Percentiles rank a stretch among this genome's conserved stretches.
Conservation (phyloP, 1,139 yeast genomes). For the Wickerhamomyces sp. region DNA sequence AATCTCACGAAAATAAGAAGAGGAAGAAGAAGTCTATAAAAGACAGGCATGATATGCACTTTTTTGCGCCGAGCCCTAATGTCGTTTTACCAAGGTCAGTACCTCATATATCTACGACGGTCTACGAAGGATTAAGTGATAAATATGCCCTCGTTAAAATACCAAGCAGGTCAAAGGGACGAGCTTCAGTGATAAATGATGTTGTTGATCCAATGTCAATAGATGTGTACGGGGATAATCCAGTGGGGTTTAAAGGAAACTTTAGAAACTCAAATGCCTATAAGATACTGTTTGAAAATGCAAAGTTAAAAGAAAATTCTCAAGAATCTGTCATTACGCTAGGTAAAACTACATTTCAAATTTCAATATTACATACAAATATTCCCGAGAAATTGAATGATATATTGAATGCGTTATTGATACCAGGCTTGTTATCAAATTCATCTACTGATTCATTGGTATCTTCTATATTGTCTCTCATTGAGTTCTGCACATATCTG, state of each 20-base stretch:
- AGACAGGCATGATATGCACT: constrained; percentile 2
- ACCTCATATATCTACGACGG: constrained; percentile 15
- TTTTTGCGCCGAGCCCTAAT: constrained; percentile 12
- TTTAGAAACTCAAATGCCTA: constrained; percentile 14
- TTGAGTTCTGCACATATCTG: constrained; percentile 14
- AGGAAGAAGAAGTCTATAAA: not conserved
- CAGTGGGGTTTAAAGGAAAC: constrained; percentile 3
- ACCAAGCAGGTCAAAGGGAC: not conserved
- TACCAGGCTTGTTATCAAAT: constrained; percentile 3
- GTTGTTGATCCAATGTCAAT: not conserved
- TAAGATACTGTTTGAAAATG: constrained; percentile 9
- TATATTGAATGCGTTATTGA: constrained; percentile 9
- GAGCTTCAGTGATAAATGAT: not conserved
- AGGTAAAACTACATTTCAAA: constrained; percentile 8
- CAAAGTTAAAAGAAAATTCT: not conserved
- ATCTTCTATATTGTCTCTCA: constrained; percentile 6
- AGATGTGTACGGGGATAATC: not conserved
- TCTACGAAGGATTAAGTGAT: constrained; percentile 18
- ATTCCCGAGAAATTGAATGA: constrained; percentile 10
- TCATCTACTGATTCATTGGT: constrained; percentile 5
- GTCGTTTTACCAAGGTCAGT: constrained; percentile 12
- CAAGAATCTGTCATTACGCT: constrained; percentile 9
- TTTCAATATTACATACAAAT: constrained; percentile 13
- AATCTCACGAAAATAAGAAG: not conserved
- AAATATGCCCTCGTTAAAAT: constrained; percentile 15